Percentiles rank a stretch among this genome's conserved stretches.
phyloP scores from a whole-genome alignment of 106 monocot genomes.

The Amphibolis antarctica region DNA sequence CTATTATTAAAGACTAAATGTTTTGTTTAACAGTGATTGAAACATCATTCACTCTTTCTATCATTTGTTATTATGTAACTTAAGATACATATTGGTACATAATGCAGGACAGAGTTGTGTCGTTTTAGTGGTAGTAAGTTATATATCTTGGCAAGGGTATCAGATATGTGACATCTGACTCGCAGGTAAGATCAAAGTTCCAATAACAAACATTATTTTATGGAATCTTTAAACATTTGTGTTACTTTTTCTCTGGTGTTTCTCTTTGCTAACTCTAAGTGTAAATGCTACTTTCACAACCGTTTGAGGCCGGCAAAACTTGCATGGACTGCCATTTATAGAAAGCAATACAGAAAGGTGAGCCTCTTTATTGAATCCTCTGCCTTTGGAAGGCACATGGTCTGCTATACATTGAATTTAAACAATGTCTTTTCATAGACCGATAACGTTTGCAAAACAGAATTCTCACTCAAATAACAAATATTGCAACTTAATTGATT shows the following conservation, averaged over 20 bases:
- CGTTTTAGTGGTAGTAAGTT: constrained; percentile 58
- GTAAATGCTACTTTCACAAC: constrained; percentile 55
- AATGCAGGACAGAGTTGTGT: constrained; percentile 29
- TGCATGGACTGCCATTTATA: constrained; percentile 16
- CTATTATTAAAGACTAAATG: too few species aligned
- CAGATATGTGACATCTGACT: constrained; percentile 47
- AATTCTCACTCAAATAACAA: too few species aligned
- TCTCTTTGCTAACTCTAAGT: constrained; percentile 58
- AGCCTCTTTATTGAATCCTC: neutral
- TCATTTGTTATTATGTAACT: neutral
- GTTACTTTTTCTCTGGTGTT: constrained; percentile 20
- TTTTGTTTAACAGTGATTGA: too few species aligned
- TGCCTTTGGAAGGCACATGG: too few species aligned
- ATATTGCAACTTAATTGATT: too few species aligned
- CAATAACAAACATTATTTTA: neutral
- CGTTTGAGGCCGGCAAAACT: constrained; percentile 45
- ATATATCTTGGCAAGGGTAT: constrained; percentile 66
- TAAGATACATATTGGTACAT: neutral
- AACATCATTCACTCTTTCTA: too few species aligned
- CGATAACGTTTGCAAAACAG: too few species aligned
- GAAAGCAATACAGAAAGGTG: constrained; percentile 38
- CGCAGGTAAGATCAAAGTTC: constrained; percentile 22
- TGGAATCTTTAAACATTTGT: neutral
- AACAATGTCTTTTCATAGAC: too few species aligned
- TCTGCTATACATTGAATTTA: too few species aligned